Conservation (phyloP, 1,139 yeast species). For the Saccharomyces pastorianus region DNA sequence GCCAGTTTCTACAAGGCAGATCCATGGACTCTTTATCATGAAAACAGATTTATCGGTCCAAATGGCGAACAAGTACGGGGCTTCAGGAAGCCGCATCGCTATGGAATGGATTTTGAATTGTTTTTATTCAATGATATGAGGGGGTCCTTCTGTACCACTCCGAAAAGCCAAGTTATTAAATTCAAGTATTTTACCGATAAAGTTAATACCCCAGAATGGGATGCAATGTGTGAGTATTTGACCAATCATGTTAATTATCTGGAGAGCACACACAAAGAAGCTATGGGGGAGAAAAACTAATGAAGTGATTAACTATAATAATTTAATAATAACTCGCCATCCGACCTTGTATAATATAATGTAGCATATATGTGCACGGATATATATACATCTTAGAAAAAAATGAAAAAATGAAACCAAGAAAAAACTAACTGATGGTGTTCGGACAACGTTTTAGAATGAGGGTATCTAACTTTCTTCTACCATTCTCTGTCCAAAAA, state of each 20-base stretch:
- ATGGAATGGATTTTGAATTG: conserved; percentile 20
- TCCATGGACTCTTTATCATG: conserved; percentile 43
- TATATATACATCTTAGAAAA: neutral
- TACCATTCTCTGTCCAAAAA: conserved; percentile 10
- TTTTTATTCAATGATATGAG: conserved; percentile 14
- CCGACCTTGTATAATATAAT: neutral
- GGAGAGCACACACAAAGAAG: conserved; percentile 12
- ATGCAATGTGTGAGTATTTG: conserved; percentile 18
- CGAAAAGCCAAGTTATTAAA: conserved; percentile 5
- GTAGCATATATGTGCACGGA: neutral
- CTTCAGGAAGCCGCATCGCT: conserved; percentile 8
- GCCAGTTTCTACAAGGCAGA: conserved; percentile 59
- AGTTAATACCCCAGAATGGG: conserved; percentile 9
- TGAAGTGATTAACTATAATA: neutral
- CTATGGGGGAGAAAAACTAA: neutral
- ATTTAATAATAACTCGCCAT: neutral
- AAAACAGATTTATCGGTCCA: conserved; percentile 38
- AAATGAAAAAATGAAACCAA: neutral
- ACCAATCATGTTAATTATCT: conserved; percentile 13
- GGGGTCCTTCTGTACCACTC: conserved; percentile 12
- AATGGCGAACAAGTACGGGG: conserved; percentile 33
- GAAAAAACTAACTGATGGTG: neutral
- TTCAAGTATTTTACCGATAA: conserved; percentile 13
- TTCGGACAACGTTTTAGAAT: neutral
- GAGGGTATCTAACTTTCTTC: neutral